Conservation (phyloP, 306 rosid genomes). For the Datisca glomerata region DNA sequence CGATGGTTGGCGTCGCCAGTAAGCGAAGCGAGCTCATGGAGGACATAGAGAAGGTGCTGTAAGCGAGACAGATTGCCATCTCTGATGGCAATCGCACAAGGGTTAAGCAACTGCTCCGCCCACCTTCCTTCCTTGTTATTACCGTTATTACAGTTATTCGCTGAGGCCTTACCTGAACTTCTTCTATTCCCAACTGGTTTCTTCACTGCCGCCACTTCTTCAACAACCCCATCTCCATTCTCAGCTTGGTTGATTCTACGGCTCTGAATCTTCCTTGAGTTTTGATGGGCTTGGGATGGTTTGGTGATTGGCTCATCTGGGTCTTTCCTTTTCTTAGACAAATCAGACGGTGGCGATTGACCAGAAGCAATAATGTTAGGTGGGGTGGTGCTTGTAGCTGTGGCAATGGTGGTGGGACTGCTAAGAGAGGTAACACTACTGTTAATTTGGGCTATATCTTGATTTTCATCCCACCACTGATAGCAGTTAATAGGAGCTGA, state of each 20-base stretch:
- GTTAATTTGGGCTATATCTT: constrained; percentile 26
- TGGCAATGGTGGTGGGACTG: constrained; percentile 14
- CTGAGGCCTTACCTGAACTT: constrained; percentile 31
- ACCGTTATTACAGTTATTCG: constrained; percentile 42
- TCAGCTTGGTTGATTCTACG: constrained; percentile 16
- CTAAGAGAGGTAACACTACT: constrained; percentile 16
- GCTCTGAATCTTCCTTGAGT: constrained; percentile 26
- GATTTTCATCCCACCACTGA: constrained; percentile 51
- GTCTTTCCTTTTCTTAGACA: constrained; percentile 50
- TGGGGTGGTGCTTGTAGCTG: constrained; percentile 16
- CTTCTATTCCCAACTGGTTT: constrained; percentile 45
- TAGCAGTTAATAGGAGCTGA: constrained; percentile 33
- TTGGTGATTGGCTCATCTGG: constrained; percentile 19
- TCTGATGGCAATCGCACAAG: constrained; percentile 63
- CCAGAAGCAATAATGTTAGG: constrained; percentile 17
- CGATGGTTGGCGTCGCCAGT: constrained; percentile 83
- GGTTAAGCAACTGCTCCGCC: constrained; percentile 90
- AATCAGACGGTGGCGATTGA: constrained; percentile 25
- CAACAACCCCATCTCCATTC: constrained; percentile 22
- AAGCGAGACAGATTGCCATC: constrained; percentile 48
- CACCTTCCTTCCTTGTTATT: constrained; percentile 82
- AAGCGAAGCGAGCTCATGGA: constrained; percentile 66
- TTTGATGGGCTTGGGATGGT: constrained; percentile 22
- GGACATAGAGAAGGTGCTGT: constrained; percentile 74
- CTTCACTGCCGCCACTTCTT: constrained; percentile 22